Conservation (phyloP, 495 filamentous ascomycete genomes). For the Bombardia bombarda region DNA sequence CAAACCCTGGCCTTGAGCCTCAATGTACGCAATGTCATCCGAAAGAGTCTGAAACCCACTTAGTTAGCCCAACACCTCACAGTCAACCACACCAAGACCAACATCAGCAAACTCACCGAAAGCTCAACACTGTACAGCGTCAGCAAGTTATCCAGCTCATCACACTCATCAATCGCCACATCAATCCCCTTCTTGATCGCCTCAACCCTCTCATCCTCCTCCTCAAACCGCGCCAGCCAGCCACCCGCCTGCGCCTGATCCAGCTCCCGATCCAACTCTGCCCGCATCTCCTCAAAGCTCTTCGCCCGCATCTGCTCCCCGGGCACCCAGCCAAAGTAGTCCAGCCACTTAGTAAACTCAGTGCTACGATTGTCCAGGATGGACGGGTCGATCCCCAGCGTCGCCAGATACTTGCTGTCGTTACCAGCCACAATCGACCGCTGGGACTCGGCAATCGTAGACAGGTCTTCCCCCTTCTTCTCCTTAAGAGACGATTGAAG, state of each 20-base stretch:
- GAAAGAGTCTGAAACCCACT: constrained; percentile 61
- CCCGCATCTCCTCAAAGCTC: constrained; percentile 74
- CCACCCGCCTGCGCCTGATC: constrained; percentile 84
- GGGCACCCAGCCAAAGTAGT: constrained; percentile 82
- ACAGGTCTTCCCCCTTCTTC: constrained; percentile 26
- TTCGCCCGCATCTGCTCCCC: constrained; percentile 60
- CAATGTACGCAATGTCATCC: constrained; percentile 93
- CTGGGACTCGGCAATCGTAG: constrained; percentile 27
- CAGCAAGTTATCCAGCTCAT: constrained; percentile 86
- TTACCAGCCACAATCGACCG: constrained; percentile 63
- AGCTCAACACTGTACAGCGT: constrained; percentile 93
- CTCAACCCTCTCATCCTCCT: constrained; percentile 80
- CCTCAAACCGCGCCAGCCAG: constrained; percentile 82
- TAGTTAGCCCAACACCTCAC: constrained; percentile 14
- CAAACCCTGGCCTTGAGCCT: constrained; percentile 91
- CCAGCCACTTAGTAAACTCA: constrained; percentile 66
- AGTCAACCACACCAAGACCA: neutral
- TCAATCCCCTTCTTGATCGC: constrained; percentile 79
- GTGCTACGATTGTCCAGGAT: constrained; percentile 58
- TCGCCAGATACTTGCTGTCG: constrained; percentile 69
- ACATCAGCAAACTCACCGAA: constrained; percentile 52
- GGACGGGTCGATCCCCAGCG: constrained; percentile 62
- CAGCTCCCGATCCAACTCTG: constrained; percentile 78
- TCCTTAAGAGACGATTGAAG: constrained; percentile 36
- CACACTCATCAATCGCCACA: constrained; percentile 82